Evolutionary conservation across 2,329 filamentous ascomycete genomes (phyloP).

Genomic region (Kalaharituber pfeilii): DNA sequence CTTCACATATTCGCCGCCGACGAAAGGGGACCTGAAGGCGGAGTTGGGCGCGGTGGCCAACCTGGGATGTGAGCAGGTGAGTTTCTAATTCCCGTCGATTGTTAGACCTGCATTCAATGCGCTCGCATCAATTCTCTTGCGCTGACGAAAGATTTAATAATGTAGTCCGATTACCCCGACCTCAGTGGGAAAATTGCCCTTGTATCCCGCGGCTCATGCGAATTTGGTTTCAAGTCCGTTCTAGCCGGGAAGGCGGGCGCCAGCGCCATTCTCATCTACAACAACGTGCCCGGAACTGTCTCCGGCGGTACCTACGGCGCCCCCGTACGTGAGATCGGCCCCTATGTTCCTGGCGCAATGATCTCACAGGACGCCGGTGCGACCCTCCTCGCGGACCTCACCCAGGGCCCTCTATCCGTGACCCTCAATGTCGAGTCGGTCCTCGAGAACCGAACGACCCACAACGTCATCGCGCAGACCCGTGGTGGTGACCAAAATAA

Average conservation of each 20-base stretch:
- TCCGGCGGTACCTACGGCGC: slow-evolving; percentile 38
- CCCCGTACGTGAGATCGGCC: slow-evolving; percentile 30
- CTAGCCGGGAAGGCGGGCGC: slow-evolving; percentile 42
- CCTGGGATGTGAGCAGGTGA: slow-evolving; percentile 35
- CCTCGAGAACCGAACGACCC: slow-evolving; percentile 33
- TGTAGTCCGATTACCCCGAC: slow-evolving; percentile 35
- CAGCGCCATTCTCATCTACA: slow-evolving; percentile 40
- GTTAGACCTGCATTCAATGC: not conserved
- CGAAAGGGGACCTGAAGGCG: slow-evolving; percentile 27
- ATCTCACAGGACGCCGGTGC: slow-evolving; percentile 31
- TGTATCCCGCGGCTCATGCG: slow-evolving; percentile 41
- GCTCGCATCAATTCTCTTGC: not conserved
- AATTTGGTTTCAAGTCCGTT: slow-evolving; percentile 41
- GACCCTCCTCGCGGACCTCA: slow-evolving; percentile 12
- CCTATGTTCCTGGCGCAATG: slow-evolving; percentile 37
- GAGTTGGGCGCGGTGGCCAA: slow-evolving; percentile 34
- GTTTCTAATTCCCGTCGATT: slow-evolving; percentile 4
- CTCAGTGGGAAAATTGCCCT: slow-evolving; percentile 41
- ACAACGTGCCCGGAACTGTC: slow-evolving; percentile 37
- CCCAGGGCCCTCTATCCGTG: slow-evolving; percentile 21
- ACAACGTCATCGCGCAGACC: slow-evolving; percentile 44
- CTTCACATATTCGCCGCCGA: slow-evolving; percentile 35
- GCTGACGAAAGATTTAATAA: not conserved
- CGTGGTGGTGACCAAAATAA: slow-evolving; percentile 41
- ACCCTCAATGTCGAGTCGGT: slow-evolving; percentile 31